phyloP scores from a whole-genome alignment of 2,329 filamentous ascomycete species.

The Myriosclerotinia duriaeana region DNA sequence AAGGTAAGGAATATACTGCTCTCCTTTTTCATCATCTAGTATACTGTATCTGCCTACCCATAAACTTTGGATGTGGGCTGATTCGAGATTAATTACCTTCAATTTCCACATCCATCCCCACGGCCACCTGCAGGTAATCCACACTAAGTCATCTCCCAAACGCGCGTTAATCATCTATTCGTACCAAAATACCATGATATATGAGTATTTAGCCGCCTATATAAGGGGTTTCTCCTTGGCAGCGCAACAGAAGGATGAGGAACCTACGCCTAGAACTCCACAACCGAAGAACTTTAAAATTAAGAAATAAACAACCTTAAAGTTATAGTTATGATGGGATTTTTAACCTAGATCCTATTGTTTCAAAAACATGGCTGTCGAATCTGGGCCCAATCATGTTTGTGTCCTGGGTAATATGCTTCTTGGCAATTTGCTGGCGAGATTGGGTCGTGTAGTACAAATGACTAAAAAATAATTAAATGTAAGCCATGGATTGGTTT shows the following conservation, averaged over 20 bases:
- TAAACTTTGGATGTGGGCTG: constrained; percentile 2
- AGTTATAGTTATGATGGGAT: neutral
- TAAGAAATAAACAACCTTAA: constrained; percentile 2
- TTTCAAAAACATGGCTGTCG: neutral
- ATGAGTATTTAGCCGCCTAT: neutral
- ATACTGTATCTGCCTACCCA: neutral
- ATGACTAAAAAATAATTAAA: constrained; percentile 5
- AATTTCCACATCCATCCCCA: neutral
- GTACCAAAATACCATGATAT: neutral
- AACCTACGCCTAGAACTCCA: neutral
- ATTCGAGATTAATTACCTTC: constrained; percentile 1
- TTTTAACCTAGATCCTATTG: neutral
- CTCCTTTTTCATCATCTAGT: neutral
- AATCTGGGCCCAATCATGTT: constrained; percentile 3
- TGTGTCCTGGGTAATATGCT: neutral
- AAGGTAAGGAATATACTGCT: neutral
- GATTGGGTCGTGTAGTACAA: neutral
- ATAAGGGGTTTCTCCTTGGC: constrained; percentile 1
- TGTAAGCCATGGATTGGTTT: neutral
- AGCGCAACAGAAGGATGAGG: neutral
- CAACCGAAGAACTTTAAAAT: neutral
- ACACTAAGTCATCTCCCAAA: neutral
- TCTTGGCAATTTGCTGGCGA: neutral
- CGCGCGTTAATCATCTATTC: constrained; percentile 5
- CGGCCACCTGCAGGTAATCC: neutral